A percentile compares a stretch with the other conserved stretches of the same genome.
These are phyloP conservation scores for Colletotrichum shisoi DNA, from an alignment of 2,329 filamentous ascomycete genomes.

Conservation along the genomic window DNA sequence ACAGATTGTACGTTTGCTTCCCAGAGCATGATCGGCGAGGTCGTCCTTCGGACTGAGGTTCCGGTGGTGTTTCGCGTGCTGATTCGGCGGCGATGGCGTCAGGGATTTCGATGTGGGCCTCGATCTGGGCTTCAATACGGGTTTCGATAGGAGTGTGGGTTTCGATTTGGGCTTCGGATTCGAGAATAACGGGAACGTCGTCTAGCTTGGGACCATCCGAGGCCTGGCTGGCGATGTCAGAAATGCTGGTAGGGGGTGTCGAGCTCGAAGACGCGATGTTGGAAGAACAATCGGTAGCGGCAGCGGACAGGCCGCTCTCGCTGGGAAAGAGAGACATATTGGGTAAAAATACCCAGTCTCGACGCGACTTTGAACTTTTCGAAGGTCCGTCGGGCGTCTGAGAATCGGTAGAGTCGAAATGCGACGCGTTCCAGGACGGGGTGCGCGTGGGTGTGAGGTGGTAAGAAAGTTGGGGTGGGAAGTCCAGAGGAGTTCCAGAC, in stretches of 20 bases:
- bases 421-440: conserved; percentile 37
- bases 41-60: conserved; percentile 52
- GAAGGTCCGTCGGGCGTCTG: not conserved
- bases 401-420: conserved; percentile 24
- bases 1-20: conserved; percentile 71
- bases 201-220: conserved; percentile 54
- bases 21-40: conserved; percentile 64
- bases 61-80: conserved; percentile 31
- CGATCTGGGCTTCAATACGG: conserved; percentile 27
- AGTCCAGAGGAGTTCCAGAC: conserved; percentile 30
- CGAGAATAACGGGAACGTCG: conserved; percentile 39
- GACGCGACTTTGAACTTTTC: conserved; percentile 35
- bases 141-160: conserved; percentile 20
- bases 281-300: conserved; percentile 54
- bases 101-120: conserved; percentile 34
- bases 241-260: conserved; percentile 72
- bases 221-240: conserved; percentile 67
- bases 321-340: conserved; percentile 44
- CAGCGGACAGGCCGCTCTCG: conserved; percentile 47
- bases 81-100: conserved; percentile 14
- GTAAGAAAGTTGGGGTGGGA: conserved; percentile 28
- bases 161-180: conserved; percentile 32
- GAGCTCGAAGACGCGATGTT: conserved; percentile 66
- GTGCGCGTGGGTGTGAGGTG: conserved; percentile 30
- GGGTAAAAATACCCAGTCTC: conserved; percentile 39